Percentiles rank a stretch among this genome's conserved stretches.
Conservation (phyloP, 495 filamentous ascomycete species). For the Friedmanniomyces endolithicus region DNA sequence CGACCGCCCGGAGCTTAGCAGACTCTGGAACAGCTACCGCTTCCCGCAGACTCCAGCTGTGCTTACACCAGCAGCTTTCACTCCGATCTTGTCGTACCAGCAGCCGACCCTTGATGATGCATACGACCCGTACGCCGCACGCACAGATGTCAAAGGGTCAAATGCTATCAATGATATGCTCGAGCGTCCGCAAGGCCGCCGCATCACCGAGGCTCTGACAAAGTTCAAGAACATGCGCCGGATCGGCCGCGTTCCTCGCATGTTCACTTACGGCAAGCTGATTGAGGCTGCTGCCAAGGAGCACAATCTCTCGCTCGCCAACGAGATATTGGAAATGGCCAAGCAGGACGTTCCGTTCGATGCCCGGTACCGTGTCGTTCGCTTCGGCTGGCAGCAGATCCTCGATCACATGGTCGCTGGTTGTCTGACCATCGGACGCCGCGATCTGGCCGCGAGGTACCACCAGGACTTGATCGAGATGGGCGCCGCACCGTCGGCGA, state of each 20-base stretch:
- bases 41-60: constrained; percentile 29
- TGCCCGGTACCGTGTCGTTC: constrained; percentile 66
- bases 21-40: constrained; percentile 45
- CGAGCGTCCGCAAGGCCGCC: constrained; percentile 56
- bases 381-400: constrained; percentile 89
- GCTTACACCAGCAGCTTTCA: constrained; percentile 25
- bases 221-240: constrained; percentile 88
- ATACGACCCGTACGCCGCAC: constrained; percentile 79
- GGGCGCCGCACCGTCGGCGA: constrained; percentile 82
- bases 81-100: constrained; percentile 32
- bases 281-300: constrained; percentile 81
- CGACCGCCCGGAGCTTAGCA: constrained; percentile 44
- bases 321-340: constrained; percentile 80
- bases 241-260: constrained; percentile 78
- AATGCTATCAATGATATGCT: constrained; percentile 77
- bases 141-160: constrained; percentile 84
- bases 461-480: constrained; percentile 82
- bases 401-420: constrained; percentile 93
- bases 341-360: constrained; percentile 74
- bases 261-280: constrained; percentile 91
- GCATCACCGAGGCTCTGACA: constrained; percentile 64
- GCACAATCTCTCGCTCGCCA: constrained; percentile 57
- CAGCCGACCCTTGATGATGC: constrained; percentile 53
- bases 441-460: constrained; percentile 64
- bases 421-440: constrained; percentile 72